Base-by-base conservation (phyloP, 2,329 filamentous ascomycete species). In the Colletotrichum euphorbiae region DNA sequence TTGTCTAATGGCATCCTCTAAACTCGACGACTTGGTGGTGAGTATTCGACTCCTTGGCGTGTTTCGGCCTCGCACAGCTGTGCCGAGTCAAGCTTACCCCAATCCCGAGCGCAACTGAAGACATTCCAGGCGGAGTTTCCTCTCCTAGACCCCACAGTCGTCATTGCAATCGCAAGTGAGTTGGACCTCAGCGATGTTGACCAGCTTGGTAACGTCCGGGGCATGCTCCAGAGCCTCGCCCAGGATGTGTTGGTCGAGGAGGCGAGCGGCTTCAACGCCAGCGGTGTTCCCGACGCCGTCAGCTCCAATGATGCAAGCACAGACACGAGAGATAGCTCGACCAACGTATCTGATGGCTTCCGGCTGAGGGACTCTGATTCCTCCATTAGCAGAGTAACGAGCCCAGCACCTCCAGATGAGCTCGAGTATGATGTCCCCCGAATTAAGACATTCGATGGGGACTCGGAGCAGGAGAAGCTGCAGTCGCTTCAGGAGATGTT, bases 111-210 rank as follows among this genome's bases (percentile, higher is more conserved):
- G 38, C 36, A 21, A 6, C 55, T 60, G 36, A 65, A 33, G 1
- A 28, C 28, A 21, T 15, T 3, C 9, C 21, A 68, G 66, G 54
- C 61, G 40, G 66, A 68, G 54, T 68, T 66, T 50, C 87, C 91
- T 24, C 86, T 90, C 17, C 79, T 98, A 45, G 94, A 98, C 72
- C 88, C 93, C 71, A 87, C 93, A 0, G 85, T 95, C 12, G 87
- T 98, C 67, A 85, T 91, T 61, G 90, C 93, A 4, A 92, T 98
- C 56, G 83, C 89, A 5, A 87, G 83, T 59, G 95, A 98, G 74
- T 93, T 89, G 77, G 87, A 94, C 72, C 80, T 94, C 17, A 76
- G 79, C 3, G 77, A 88, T 21, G 73, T 84, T 0, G 76, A 80
- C 1, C 81, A 89, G 46, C 81, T 89, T 36, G 75, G 84, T 3